Base-by-base conservation (phyloP, 805 yeast genomes). In the Metschnikowia lochheadii region DNA sequence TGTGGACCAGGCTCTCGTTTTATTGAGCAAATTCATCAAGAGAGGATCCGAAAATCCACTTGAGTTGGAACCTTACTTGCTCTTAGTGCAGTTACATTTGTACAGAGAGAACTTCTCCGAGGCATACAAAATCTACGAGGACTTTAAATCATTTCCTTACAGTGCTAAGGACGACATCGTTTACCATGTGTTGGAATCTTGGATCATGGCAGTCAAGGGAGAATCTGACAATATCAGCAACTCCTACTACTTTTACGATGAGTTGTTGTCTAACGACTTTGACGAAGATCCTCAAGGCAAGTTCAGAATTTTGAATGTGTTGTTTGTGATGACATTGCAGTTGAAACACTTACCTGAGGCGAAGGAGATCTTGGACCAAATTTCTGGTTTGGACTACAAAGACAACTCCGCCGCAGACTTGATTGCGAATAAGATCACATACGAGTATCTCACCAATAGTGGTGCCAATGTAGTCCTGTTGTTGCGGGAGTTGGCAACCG, bases 321-420 rank as follows among this genome's bases (percentile, higher is more conserved):
- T 89, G 61, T 78, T 89, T 40, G 85, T 83, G 10, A 76, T 90
- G 52, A 89, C 91, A 54, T 69, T 91, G 59, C 89, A 88, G 70
- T 79, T 89, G 64, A 81, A 83, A 46, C 87, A 91, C 62, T 73
- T 81, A 49, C 92, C 91, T 2, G 97, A 92, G 69, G 91, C 96
- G 8, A 78, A 79, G 52, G 88, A 87, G 54, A 73, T 83, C 35
- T 56, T 67, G 52, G 53, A 57, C 37, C 75, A 70, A 56, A 69
- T 86, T 11, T 69, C 69, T 31, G 70, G 76, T 46, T 68, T 80
- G 68, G 67, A 72, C 32, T 70, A 69, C 15, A 55, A 56, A 41
- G 56, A 59, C 13, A 39, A 40, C 13, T 49, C 46, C 5, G 58
- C 64, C 31, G 73, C 68, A 14, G 82, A 82, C 62, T 71, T 81